phyloP scores from a whole-genome alignment of 768 basidiomycete genomes.

The Rhodocollybia butyracea region DNA sequence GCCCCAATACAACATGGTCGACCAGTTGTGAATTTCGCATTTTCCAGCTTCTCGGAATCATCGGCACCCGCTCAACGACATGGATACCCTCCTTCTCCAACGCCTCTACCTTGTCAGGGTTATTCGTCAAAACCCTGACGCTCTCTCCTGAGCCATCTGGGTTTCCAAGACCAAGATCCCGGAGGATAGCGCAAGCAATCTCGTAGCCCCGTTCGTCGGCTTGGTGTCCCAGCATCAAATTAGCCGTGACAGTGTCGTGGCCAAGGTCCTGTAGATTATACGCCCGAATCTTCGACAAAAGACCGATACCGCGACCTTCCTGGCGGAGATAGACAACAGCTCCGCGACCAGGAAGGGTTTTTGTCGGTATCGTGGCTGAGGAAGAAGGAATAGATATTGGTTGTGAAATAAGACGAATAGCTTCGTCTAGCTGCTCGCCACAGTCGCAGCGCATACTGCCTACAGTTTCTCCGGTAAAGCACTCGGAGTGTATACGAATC shows the following conservation, averaged over 20 bases:
- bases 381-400: slow-evolving; percentile 49
- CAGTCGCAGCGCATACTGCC: slow-evolving; percentile 99
- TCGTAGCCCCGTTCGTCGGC: slow-evolving; percentile 95
- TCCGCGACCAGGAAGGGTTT: slow-evolving; percentile 76
- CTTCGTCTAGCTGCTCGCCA: slow-evolving; percentile 97
- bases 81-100: slow-evolving; percentile 79
- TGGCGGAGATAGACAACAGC: slow-evolving; percentile 95
- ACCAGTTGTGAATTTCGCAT: slow-evolving; percentile 31
- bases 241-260: slow-evolving; percentile 98
- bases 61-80: slow-evolving; percentile 83
- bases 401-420: slow-evolving; percentile 84
- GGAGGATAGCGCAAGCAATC: slow-evolving; percentile 85
- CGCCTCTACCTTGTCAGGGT: slow-evolving; percentile 94
- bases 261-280: slow-evolving; percentile 98
- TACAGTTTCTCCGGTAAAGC: slow-evolving; percentile 97
- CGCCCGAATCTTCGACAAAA: slow-evolving; percentile 92
- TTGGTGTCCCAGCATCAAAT: slow-evolving; percentile 89
- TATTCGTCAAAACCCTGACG: slow-evolving; percentile 87
- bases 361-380: slow-evolving; percentile 25
- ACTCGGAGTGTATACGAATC: slow-evolving; percentile 96
- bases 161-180: slow-evolving; percentile 76
- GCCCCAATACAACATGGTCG: background rate
- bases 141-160: slow-evolving; percentile 29
- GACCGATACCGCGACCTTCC: slow-evolving; percentile 95
- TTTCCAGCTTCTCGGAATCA: slow-evolving; percentile 93